Conservation (phyloP, 805 yeast species). For the Kluyveromyces dobzhanskii region DNA sequence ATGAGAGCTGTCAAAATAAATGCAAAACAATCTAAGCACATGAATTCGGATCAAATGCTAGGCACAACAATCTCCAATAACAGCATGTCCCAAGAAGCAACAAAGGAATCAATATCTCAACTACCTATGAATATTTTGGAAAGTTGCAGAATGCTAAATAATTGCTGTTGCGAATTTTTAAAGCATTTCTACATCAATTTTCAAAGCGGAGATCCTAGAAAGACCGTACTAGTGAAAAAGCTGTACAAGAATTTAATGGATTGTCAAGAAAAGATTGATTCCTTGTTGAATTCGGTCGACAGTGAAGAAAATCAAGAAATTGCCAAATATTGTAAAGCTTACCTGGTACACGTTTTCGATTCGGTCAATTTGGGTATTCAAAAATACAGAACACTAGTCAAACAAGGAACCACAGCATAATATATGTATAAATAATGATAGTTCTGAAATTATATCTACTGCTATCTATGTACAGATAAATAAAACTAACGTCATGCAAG, state of each 20-base stretch:
- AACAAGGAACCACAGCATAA: conserved; percentile 2
- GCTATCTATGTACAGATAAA: background rate
- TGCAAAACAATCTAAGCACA: conserved; percentile 42
- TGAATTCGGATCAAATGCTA: conserved; percentile 17
- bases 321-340: conserved; percentile 25
- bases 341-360: conserved; percentile 36
- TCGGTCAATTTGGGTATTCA: conserved; percentile 40
- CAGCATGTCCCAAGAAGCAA: conserved; percentile 16
- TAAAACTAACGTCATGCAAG: background rate
- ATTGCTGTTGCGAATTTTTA: conserved; percentile 66
- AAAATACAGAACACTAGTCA: conserved; percentile 31
- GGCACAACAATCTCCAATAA: conserved; percentile 19
- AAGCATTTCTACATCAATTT: conserved; percentile 68
- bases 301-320: conserved; percentile 23
- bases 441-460: background rate
- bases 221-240: conserved; percentile 36
- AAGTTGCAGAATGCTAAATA: conserved; percentile 51
- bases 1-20: conserved; percentile 42
- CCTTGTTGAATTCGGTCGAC: conserved; percentile 22
- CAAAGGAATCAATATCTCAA: conserved; percentile 25
- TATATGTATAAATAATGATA: no score
- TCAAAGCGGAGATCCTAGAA: conserved; percentile 39
- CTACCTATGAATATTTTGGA: conserved; percentile 37
- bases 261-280: conserved; percentile 36
- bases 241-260: conserved; percentile 41